phyloP scores from a whole-genome alignment of 2,329 filamentous ascomycete genomes.

The Drechslerella coelobrocha region DNA sequence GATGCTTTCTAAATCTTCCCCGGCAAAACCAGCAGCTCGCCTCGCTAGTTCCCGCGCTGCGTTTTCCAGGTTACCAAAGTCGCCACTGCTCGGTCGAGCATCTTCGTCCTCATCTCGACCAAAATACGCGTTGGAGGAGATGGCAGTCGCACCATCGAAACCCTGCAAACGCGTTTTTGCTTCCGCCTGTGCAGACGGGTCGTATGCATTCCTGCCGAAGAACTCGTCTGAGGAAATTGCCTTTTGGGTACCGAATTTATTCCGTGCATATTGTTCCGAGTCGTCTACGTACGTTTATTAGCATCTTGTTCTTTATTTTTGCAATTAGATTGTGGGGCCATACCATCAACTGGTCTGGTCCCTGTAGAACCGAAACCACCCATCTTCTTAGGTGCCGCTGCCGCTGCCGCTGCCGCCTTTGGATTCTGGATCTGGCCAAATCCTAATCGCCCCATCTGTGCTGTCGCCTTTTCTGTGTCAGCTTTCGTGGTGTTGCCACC shows the following conservation, averaged over 20 bases:
- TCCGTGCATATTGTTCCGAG: slow-evolving; percentile 79
- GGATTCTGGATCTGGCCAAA: slow-evolving; percentile 81
- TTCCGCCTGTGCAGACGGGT: slow-evolving; percentile 79
- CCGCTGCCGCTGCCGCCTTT: slow-evolving; percentile 65
- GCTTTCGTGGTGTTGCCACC: slow-evolving; percentile 66
- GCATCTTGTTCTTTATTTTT: slow-evolving; percentile 22
- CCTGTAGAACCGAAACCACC: slow-evolving; percentile 87
- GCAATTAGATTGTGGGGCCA: slow-evolving; percentile 51
- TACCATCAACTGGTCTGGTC: slow-evolving; percentile 74
- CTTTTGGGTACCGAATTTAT: slow-evolving; percentile 91
- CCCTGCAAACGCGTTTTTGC: slow-evolving; percentile 86
- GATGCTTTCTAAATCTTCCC: slow-evolving; percentile 92
- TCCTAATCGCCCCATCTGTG: slow-evolving; percentile 83
- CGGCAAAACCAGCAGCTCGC: slow-evolving; percentile 92
- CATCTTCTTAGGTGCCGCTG: slow-evolving; percentile 72
- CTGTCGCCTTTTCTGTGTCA: slow-evolving; percentile 86
- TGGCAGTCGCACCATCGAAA: slow-evolving; percentile 89
- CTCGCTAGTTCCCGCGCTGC: slow-evolving; percentile 95
- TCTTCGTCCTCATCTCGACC: slow-evolving; percentile 84
- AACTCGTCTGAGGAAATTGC: slow-evolving; percentile 98
- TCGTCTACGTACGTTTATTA: slow-evolving; percentile 65
- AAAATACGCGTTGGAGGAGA: slow-evolving; percentile 97
- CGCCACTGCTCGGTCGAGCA: slow-evolving; percentile 65
- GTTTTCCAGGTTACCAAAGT: slow-evolving; percentile 76
- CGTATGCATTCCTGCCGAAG: slow-evolving; percentile 88